These are phyloP conservation scores for Syncephalastrum sp. DNA, from an alignment of 371 early-diverging fungal genomes.

Conservation along the genomic window DNA sequence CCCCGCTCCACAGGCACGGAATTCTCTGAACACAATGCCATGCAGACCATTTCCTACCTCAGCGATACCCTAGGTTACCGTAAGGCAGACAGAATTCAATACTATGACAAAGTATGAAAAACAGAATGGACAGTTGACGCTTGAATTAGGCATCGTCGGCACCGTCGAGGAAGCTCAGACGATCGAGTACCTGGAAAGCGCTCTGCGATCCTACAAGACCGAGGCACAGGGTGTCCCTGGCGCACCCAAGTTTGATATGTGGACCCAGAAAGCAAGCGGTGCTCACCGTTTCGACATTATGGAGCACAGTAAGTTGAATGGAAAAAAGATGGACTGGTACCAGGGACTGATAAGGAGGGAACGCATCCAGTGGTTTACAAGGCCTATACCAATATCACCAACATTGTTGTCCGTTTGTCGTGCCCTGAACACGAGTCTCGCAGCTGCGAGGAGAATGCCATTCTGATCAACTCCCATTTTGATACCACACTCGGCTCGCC, in stretches of 20 bases:
- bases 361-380: slow-evolving; percentile 54
- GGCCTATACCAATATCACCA: slow-evolving; percentile 71
- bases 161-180: slow-evolving; percentile 46
- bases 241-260: slow-evolving; percentile 60
- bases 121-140: slow-evolving; percentile 1
- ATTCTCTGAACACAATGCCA: slow-evolving; percentile 62
- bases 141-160: slow-evolving; percentile 39
- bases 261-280: slow-evolving; percentile 61
- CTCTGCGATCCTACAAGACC: slow-evolving; percentile 29
- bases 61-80: slow-evolving; percentile 59
- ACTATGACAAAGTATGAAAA: no score
- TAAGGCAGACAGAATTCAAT: slow-evolving; percentile 18
- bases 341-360: neutral
- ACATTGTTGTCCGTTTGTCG: slow-evolving; percentile 71
- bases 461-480: slow-evolving; percentile 73
- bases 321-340: neutral
- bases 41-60: slow-evolving; percentile 46
- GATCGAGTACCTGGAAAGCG: slow-evolving; percentile 33
- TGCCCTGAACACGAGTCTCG: slow-evolving; percentile 50
- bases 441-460: slow-evolving; percentile 59
- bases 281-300: slow-evolving; percentile 74
- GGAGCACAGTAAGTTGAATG: slow-evolving; percentile 54
- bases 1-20: slow-evolving; percentile 30
- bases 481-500: slow-evolving; percentile 66
- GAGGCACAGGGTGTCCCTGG: slow-evolving; percentile 31